Base-by-base conservation (phyloP, 208 protist genomes). In the Acanthamoeba royreba region DNA sequence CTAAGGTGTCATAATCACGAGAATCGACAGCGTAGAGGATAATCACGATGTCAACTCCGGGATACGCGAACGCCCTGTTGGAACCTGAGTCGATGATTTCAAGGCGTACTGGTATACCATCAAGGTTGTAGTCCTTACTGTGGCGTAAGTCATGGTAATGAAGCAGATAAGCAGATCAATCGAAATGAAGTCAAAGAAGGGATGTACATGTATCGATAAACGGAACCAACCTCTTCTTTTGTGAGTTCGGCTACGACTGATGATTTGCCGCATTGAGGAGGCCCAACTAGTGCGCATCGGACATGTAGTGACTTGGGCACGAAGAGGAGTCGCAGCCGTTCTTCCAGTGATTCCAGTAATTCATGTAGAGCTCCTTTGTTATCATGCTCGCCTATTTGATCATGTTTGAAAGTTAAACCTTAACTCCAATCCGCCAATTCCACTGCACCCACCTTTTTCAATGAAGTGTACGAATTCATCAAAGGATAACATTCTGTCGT, bases 71-170 rank as follows among this genome's bases (percentile, higher is more conserved):
- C 0, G 43, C 42, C 42, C 72, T 47, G 43, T 83, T 83, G 8
- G 4, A 3, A 45, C 72, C 72, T 28, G 72, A 83, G 43, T 83
- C 72, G n/a, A 83, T 83, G 72, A 83, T 83, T 28, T 83, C 72
- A 38, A 83, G 72, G n/a, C 72, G 72, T 45, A 83, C 72, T 1
- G 72, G 72, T 45, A 83, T 45, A 11, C 72, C 72, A 25, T 83
- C 72, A 38, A 83, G 72, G 17, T 83, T 83, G 72, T 83, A 83
- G 72, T 83, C 11, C 42, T 83, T 83, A 19, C 72, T 83, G 42
- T 0, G 66, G 4, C 55, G 43, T 38, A 22, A 8, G n/a, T 5
- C 7, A 13, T 19, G 7, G 38, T 19, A 25, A 38, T 13, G 31
- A 1, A 77, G 33, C 8, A 38, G 9, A 15, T 5, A 1, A 38